These are phyloP conservation scores for Aspergillus haitiensis DNA, from an alignment of 495 filamentous ascomycete species.

Conservation along the genomic window DNA sequence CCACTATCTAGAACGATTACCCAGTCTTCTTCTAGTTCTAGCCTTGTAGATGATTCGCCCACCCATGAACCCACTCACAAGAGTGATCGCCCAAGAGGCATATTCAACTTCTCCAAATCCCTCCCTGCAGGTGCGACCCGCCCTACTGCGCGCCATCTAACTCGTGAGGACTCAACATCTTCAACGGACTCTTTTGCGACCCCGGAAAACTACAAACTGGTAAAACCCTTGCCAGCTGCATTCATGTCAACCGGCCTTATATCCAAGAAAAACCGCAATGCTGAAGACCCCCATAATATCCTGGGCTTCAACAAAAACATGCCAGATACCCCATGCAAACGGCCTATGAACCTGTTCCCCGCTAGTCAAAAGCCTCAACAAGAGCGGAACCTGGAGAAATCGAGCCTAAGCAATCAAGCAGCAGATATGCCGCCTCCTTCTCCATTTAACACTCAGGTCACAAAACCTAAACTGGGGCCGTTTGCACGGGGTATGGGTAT, in stretches of 20 bases:
- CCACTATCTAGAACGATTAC: constrained; percentile 83
- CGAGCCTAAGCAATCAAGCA: constrained; percentile 58
- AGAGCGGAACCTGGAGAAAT: constrained; percentile 55
- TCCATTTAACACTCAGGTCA: constrained; percentile 57
- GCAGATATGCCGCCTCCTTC: constrained; percentile 65
- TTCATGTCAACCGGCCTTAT: constrained; percentile 95
- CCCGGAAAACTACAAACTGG: constrained; percentile 78
- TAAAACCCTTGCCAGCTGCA: constrained; percentile 78
- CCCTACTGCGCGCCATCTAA: constrained; percentile 43
- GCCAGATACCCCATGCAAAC: constrained; percentile 96
- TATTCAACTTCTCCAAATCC: constrained; percentile 77
- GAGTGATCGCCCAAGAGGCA: constrained; percentile 48
- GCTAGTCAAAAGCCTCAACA: constrained; percentile 57
- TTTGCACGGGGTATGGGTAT: constrained; percentile 69
- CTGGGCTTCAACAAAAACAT: constrained; percentile 56
- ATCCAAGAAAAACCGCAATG: constrained; percentile 74
- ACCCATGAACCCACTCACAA: constrained; percentile 62
- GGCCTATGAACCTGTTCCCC: constrained; percentile 63
- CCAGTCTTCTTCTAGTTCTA: constrained; percentile 79
- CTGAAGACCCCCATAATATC: constrained; percentile 49
- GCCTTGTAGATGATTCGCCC: constrained; percentile 71
- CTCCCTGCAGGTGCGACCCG: constrained; percentile 67
- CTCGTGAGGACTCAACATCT: constrained; percentile 46
- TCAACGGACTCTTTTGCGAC: constrained; percentile 67
- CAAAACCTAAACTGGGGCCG: constrained; percentile 49